phyloP scores from a whole-genome alignment of 306 rosid genomes.

The Prunus salicina region DNA sequence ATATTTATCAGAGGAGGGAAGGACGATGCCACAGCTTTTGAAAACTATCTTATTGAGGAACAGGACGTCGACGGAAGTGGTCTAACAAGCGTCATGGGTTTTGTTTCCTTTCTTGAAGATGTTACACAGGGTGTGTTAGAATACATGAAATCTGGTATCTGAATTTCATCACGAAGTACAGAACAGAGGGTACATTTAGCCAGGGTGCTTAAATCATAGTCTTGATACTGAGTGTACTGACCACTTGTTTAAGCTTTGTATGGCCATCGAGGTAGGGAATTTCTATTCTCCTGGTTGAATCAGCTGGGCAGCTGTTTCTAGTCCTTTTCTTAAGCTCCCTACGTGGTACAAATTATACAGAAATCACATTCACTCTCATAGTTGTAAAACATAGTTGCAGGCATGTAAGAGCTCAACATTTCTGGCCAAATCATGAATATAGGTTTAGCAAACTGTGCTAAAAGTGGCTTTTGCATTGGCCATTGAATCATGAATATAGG shows the following conservation, averaged over 20 bases:
- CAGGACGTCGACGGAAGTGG: slow-evolving; percentile 94
- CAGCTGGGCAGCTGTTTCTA: too few species aligned
- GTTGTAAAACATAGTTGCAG: background rate
- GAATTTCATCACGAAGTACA: slow-evolving; percentile 22
- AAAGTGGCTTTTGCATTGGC: background rate
- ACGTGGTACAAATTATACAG: background rate
- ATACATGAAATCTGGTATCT: slow-evolving; percentile 48
- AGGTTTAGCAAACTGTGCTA: background rate
- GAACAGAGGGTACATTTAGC: slow-evolving; percentile 12
- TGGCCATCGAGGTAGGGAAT: background rate
- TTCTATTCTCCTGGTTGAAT: background rate
- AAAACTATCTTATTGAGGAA: slow-evolving; percentile 91
- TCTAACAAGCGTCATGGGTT: slow-evolving; percentile 78
- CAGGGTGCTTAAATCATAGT: slow-evolving; percentile 21
- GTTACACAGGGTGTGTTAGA: slow-evolving; percentile 66
- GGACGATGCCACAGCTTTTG: slow-evolving; percentile 82
- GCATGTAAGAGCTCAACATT: background rate
- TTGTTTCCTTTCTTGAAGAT: slow-evolving; percentile 74
- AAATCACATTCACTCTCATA: background rate
- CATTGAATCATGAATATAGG: background rate
- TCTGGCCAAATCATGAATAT: background rate
- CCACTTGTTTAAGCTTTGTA: background rate
- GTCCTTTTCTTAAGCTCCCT: background rate
- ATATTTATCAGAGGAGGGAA: slow-evolving; percentile 81
- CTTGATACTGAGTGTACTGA: background rate